Conservation (phyloP, 495 filamentous ascomycete genomes). For the Podospora bellae-mahoneyi region DNA sequence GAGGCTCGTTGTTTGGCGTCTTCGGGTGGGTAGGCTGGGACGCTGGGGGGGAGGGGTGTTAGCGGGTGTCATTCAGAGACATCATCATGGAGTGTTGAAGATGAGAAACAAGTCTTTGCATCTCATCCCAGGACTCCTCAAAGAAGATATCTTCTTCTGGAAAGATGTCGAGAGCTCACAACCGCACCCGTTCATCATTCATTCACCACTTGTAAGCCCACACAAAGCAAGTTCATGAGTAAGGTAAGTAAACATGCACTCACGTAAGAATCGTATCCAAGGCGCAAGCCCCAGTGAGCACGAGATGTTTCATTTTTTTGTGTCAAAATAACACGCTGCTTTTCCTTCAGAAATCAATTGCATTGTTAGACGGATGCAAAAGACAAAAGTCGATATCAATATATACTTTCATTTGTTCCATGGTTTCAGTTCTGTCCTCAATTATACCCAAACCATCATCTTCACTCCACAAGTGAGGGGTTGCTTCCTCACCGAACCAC, state of each 20-base stretch:
- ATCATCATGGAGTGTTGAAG: neutral
- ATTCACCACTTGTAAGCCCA: neutral
- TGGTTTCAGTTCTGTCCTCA: neutral
- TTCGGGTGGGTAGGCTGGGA: constrained; percentile 62
- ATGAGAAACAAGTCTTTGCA: no score
- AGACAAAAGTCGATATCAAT: no score
- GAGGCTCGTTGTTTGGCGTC: constrained; percentile 70
- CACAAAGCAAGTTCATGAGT: neutral
- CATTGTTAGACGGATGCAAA: no score
- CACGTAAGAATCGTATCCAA: constrained; percentile 66
- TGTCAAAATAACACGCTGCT: neutral
- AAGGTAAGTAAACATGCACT: constrained; percentile 25
- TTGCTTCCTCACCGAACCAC: neutral
- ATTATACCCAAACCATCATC: neutral
- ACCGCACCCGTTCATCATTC: neutral
- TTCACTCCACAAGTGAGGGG: neutral
- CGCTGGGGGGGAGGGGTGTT: constrained; percentile 37
- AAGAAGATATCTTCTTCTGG: neutral
- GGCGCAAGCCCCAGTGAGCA: constrained; percentile 64
- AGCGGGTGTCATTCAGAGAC: neutral
- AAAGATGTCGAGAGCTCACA: neutral
- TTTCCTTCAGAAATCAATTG: no score
- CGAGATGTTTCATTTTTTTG: constrained; percentile 44
- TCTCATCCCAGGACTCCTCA: neutral
- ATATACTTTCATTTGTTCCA: neutral